Conservation (phyloP, 805 yeast species). For the Clavispora carvajalis region DNA sequence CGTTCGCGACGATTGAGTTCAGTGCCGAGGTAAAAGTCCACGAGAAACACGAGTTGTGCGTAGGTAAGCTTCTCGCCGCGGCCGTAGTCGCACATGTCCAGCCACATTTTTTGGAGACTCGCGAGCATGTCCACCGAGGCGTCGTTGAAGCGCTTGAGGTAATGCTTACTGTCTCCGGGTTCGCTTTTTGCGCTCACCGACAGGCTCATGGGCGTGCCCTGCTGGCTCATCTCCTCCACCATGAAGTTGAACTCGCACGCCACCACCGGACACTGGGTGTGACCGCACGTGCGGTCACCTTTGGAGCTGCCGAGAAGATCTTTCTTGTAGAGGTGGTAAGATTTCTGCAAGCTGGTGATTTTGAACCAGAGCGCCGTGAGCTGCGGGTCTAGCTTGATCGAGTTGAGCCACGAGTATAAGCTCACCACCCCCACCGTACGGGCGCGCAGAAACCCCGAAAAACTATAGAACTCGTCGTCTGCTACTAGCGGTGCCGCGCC, state of each 20-base stretch:
- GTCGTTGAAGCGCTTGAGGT: constrained; percentile 2
- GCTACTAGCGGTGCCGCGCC: constrained; percentile 9
- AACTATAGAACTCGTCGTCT: constrained; percentile 14
- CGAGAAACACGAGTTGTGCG: constrained; percentile 23
- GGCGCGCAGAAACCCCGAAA: constrained; percentile 9
- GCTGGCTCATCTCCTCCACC: constrained; percentile 21
- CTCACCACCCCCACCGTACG: constrained; percentile 9
- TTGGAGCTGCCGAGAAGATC: constrained; percentile 9
- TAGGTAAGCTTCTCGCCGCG: constrained; percentile 18
- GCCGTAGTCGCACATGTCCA: constrained; percentile 13
- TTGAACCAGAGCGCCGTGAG: constrained; percentile 37
- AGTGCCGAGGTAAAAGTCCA: constrained; percentile 24
- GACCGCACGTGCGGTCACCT: constrained; percentile 7
- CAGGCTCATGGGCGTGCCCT: neutral
- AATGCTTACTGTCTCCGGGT: neutral
- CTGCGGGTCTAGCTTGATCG: constrained; percentile 35
- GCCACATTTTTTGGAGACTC: constrained; percentile 25
- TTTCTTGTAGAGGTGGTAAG: constrained; percentile 34
- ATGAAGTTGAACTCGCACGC: constrained; percentile 35
- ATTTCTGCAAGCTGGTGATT: constrained; percentile 36
- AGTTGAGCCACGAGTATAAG: constrained; percentile 35
- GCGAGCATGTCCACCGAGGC: constrained; percentile 14
- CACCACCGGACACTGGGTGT: constrained; percentile 33
- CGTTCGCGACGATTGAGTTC: constrained; percentile 1
- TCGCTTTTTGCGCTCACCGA: neutral